A percentile compares a stretch with the other conserved stretches of the same genome.
Conservation (phyloP, 148 eudicot genomes). For the Vaccinium myrtillus region DNA sequence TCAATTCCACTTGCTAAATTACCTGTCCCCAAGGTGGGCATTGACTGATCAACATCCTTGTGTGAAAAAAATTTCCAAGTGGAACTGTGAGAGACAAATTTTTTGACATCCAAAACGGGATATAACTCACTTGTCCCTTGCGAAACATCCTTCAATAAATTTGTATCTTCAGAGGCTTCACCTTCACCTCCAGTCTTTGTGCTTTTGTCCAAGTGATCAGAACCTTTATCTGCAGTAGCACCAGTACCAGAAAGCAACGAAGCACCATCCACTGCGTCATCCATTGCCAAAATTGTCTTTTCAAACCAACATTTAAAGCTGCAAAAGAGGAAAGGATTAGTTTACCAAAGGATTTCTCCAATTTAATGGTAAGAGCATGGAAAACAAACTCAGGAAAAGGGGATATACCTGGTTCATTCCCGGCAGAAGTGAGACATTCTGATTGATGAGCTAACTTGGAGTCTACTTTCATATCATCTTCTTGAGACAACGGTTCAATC, state of each 20-base stretch:
- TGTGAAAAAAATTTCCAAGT: neutral
- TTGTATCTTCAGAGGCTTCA: constrained; percentile 19
- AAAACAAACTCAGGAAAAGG: constrained; percentile 1
- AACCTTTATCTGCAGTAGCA: constrained; percentile 10
- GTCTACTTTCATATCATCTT: constrained; percentile 27
- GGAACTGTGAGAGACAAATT: constrained; percentile 19
- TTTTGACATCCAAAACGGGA: constrained; percentile 28
- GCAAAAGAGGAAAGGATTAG: constrained; percentile 1
- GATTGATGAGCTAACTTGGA: constrained; percentile 18
- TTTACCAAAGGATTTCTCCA: neutral
- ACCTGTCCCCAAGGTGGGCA: constrained; percentile 28
- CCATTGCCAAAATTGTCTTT: constrained; percentile 4
- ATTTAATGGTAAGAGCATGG: neutral
- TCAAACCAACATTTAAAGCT: constrained; percentile 13
- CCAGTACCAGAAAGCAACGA: constrained; percentile 21
- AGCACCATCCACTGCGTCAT: constrained; percentile 21
- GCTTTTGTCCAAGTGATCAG: constrained; percentile 20
- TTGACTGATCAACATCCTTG: constrained; percentile 25
- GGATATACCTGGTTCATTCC: constrained; percentile 37
- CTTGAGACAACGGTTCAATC: constrained; percentile 22
- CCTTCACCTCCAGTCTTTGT: constrained; percentile 19
- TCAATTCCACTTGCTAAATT: constrained; percentile 24
- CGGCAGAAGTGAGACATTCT: constrained; percentile 27
- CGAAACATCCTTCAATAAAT: constrained; percentile 21
- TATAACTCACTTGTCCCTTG: constrained; percentile 18